Percentiles rank a stretch among this genome's conserved stretches.
phyloP scores from a whole-genome alignment of 768 basidiomycete species.

The Serpula lacrymans region DNA sequence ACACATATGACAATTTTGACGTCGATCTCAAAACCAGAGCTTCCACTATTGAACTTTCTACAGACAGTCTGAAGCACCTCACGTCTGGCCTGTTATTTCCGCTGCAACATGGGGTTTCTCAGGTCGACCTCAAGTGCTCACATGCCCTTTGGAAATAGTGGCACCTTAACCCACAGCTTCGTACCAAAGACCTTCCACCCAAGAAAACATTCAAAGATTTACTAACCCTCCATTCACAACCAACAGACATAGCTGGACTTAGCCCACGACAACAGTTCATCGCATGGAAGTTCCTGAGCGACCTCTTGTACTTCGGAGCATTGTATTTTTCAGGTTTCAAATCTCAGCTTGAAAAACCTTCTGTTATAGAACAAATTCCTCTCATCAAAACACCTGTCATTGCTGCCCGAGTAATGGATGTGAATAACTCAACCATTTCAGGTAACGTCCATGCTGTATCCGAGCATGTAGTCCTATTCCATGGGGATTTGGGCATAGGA shows the following conservation, averaged over 20 bases:
- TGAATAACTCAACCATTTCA: constrained; percentile 17
- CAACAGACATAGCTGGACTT: constrained; percentile 11
- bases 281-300: constrained; percentile 13
- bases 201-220: constrained; percentile 6
- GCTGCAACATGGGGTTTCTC: constrained; percentile 15
- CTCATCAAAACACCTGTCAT: constrained; percentile 16
- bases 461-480: constrained; percentile 11
- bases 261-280: constrained; percentile 21
- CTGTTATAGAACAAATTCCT: constrained; percentile 23
- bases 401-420: constrained; percentile 17
- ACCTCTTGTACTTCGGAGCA: constrained; percentile 13
- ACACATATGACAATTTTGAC: constrained; percentile 45
- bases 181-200: too few species aligned
- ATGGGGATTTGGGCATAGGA: constrained; percentile 19
- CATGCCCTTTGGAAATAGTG: constrained; percentile 31
- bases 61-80: constrained; percentile 17
- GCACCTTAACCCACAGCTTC: constrained; percentile 21
- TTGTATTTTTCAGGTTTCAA: constrained; percentile 18
- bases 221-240: constrained; percentile 14
- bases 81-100: constrained; percentile 22
- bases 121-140: constrained; percentile 28
- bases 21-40: constrained; percentile 28
- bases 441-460: constrained; percentile 16
- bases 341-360: constrained; percentile 15
- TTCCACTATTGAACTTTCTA: constrained; percentile 28